Conservation (phyloP, 148 eudicot species). For the Talinum fruticosum region DNA sequence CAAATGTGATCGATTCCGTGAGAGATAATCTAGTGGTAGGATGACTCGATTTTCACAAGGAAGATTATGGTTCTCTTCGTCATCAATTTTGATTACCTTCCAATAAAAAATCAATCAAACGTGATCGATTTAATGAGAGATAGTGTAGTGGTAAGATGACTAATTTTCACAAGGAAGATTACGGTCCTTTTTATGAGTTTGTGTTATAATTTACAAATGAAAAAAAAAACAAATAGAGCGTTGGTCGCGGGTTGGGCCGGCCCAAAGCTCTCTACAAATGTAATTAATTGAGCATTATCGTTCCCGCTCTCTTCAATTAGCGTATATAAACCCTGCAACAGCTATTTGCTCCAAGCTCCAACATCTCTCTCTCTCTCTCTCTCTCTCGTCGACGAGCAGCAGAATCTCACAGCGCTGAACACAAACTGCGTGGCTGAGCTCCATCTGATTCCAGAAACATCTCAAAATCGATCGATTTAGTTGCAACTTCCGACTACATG, state of each 20-base stretch:
- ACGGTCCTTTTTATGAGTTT: too few relatives aligned
- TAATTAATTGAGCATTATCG: not conserved
- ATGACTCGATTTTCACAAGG: too few relatives aligned
- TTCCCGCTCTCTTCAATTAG: not conserved
- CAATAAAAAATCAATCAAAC: too few relatives aligned
- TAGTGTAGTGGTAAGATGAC: too few relatives aligned
- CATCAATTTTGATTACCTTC: too few relatives aligned
- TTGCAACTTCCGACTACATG: conserved; percentile 32
- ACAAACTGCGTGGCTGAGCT: not conserved
- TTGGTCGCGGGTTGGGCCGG: conserved; percentile 1
- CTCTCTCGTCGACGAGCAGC: not conserved
- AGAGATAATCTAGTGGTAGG: too few relatives aligned
- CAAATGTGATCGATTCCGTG: too few relatives aligned
- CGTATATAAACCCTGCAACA: conserved; percentile 7
- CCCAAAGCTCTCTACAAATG: not conserved
- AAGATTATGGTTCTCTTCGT: too few relatives aligned
- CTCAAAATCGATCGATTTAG: not conserved
- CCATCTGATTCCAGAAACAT: not conserved
- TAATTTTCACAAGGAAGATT: too few relatives aligned
- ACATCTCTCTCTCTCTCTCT: not conserved
- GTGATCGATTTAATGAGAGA: too few relatives aligned
- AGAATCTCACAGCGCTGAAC: not conserved
- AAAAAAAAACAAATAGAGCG: not conserved
- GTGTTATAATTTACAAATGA: not conserved
- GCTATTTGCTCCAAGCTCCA: not conserved